Conservation (phyloP, 2,329 filamentous ascomycete species). For the Alternaria solani region DNA sequence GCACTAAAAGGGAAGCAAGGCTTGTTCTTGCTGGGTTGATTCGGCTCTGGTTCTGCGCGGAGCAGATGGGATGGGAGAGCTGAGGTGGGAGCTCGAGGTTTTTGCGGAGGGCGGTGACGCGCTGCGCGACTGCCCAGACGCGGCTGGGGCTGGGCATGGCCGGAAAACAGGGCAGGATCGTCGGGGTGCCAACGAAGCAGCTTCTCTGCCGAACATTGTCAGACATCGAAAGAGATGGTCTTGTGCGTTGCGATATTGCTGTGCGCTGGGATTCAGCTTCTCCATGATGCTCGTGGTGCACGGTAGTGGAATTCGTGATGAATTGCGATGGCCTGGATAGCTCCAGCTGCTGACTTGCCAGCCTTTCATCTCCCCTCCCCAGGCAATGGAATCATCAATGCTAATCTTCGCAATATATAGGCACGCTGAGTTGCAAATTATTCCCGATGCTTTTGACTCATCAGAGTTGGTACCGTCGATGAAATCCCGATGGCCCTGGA, state of each 20-base stretch:
- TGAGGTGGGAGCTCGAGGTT: constrained; percentile 1
- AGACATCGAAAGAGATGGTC: not conserved
- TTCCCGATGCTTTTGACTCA: too few relatives aligned
- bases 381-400: too few relatives aligned
- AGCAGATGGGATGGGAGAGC: constrained; percentile 7
- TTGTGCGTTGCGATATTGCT: not conserved
- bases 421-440: too few relatives aligned
- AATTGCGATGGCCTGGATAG: too few relatives aligned
- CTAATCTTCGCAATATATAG: too few relatives aligned
- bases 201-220: not conserved
- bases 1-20: not conserved
- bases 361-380: too few relatives aligned
- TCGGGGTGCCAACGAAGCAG: not conserved
- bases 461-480: not conserved
- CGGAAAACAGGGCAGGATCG: constrained; percentile 9
- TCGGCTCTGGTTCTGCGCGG: not conserved
- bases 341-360: too few relatives aligned
- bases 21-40: not conserved
- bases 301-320: too few relatives aligned
- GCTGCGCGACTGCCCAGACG: constrained; percentile 11
- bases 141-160: constrained; percentile 10
- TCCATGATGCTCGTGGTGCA: too few relatives aligned
- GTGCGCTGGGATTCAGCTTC: not conserved
- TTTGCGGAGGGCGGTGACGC: constrained; percentile 8
- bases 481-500: not conserved